Percentiles rank a stretch among this genome's conserved stretches.
These are phyloP conservation scores for Rhizopogon salebrosus DNA, from an alignment of 768 basidiomycete genomes.

Conservation along the genomic window DNA sequence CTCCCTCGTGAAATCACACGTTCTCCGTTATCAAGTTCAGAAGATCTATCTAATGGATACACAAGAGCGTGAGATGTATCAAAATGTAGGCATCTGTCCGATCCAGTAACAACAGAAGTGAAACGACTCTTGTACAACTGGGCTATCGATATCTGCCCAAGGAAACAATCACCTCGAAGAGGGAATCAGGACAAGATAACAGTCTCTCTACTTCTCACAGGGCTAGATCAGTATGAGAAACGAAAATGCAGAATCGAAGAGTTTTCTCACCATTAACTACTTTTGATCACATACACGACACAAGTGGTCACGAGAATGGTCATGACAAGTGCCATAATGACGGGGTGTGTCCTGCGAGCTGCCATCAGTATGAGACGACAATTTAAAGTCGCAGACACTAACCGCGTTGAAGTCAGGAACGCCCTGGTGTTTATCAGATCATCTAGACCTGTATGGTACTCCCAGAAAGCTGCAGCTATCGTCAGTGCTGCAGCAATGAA, in stretches of 20 bases:
- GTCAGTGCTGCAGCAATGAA: conserved; percentile 48
- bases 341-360: conserved; percentile 42
- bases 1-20: background rate
- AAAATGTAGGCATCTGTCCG: background rate
- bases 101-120: background rate
- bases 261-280: conserved; percentile 6
- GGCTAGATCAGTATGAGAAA: no score
- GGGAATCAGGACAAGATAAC: background rate
- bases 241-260: background rate
- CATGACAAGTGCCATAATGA: conserved; percentile 46
- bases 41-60: background rate
- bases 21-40: background rate
- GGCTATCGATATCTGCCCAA: background rate
- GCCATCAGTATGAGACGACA: background rate
- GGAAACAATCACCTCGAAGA: background rate
- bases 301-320: conserved; percentile 46
- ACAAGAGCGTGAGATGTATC: conserved; percentile 1
- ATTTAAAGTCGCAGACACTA: conserved; percentile 25
- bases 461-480: conserved; percentile 57
- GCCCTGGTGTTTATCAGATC: conserved; percentile 55
- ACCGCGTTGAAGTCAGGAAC: conserved; percentile 57
- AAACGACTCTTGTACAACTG: background rate
- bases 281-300: conserved; percentile 41
- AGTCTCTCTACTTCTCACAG: background rate
- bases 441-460: conserved; percentile 54